Base-by-base conservation (phyloP, 2,329 filamentous ascomycete genomes). In the Xylariaceae sp. region DNA sequence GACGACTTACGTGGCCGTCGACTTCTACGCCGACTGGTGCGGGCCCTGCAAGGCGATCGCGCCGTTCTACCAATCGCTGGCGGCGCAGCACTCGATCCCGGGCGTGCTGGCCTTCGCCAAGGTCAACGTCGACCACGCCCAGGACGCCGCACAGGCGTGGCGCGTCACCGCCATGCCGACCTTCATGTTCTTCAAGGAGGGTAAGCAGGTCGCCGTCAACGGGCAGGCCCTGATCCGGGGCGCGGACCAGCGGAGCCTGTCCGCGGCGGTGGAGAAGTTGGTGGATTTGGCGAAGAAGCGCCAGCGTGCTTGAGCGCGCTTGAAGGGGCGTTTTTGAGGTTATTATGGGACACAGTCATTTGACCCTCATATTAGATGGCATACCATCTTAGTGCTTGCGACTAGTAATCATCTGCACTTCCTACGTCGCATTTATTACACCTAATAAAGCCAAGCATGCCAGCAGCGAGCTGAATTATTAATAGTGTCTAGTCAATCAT, bases 1-100 rank as follows among this genome's bases (percentile, higher is more conserved):
- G 9, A 81, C 75, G 46, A 78, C 75, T 45, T 81, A 79, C 71
- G 81, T 85, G 60, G 76, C 79, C 57, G 72, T 82, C 61, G 82
- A 86, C 69, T 84, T 85, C 73, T 80, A 76, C 72, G 83, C 83
- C 56, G 74, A 79, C 66, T 86, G 84, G 84, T 86, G 83, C 72
- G 78, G 77, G 40, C 84, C 83, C 23, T 86, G 84, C 81, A 83
- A 82, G 72, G 74, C 75, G 64, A 85, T 86, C 67, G 79, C 81
- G 20, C 83, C 83, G 59, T 65, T 81, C 56, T 86, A 79, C 76
- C 67, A 65, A 56, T 73, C 78, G 66, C 76, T 84, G 50, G 78
- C 82, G 44, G 68, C 68, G 46, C 62, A 71, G 41, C 70, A 75
- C 65, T 61, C 68, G 53, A 60, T 74, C 20, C 74, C 75, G 18